Evolutionary conservation across 179 eudicot genomes (phyloP).

Genomic region (Gypsophila paniculata): DNA sequence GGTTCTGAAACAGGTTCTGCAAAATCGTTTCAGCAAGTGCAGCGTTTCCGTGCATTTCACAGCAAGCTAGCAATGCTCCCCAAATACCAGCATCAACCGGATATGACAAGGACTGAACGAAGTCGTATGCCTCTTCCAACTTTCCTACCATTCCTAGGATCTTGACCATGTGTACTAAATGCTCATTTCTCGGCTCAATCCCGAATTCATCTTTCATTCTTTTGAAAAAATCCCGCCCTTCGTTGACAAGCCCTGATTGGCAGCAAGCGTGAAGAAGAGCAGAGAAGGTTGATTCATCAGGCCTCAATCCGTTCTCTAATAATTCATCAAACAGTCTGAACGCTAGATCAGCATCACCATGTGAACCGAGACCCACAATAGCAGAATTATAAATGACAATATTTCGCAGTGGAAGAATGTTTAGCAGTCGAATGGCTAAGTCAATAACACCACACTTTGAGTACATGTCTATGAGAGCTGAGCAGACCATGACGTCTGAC

Average conservation of each 20-base stretch:
- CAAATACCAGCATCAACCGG: conserved; percentile 67
- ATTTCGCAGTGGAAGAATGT: conserved; percentile 37
- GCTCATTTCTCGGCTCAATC: conserved; percentile 56
- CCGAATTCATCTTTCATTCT: conserved; percentile 59
- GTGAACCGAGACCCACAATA: conserved; percentile 58
- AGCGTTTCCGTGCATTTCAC: conserved; percentile 60
- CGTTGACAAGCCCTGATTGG: conserved; percentile 65
- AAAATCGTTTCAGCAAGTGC: conserved; percentile 48
- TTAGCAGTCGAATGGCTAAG: conserved; percentile 45
- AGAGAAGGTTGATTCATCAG: conserved; percentile 71
- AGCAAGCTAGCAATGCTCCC: conserved; percentile 84
- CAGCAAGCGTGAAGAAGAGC: conserved; percentile 72
- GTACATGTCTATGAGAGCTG: conserved; percentile 84
- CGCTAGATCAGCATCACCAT: conserved; percentile 57
- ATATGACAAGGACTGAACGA: conserved; percentile 39
- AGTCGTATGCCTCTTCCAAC: conserved; percentile 60
- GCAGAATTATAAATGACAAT: conserved; percentile 55
- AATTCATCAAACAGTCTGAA: conserved; percentile 45
- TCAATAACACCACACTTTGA: conserved; percentile 73
- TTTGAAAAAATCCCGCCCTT: conserved; percentile 46
- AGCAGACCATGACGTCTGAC: conserved; percentile 49
- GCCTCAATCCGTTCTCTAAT: conserved; percentile 38
- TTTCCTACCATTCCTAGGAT: conserved; percentile 71
- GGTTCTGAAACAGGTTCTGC: conserved; percentile 33
- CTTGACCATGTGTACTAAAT: conserved; percentile 69